Base-by-base conservation (phyloP, 2,329 filamentous ascomycete genomes). In the Cylindrodendrum hubeiense region DNA sequence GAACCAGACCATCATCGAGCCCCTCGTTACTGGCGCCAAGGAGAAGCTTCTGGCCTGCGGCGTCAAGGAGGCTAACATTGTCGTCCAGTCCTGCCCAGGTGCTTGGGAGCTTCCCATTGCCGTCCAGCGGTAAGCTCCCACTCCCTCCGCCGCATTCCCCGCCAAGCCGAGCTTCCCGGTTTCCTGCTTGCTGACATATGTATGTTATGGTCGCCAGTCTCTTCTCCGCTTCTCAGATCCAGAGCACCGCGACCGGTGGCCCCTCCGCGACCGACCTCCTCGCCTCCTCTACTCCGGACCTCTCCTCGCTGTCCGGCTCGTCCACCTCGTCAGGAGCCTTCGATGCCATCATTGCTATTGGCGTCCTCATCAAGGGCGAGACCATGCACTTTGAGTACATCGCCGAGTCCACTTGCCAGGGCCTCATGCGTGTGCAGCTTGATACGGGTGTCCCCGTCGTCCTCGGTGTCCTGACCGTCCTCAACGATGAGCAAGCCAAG, bases 361-460 rank as follows among this genome's bases (percentile, higher is more conserved):
- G 96, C 60, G 95, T 97, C 61, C 89, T 99, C 66, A 98, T 99
- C 84, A 99, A 99, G 85, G 96, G 96, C 79, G 93, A 97, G 82
- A 98, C 96, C 7, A 98, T 98, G 94, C 96, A 99, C 83, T 99
- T 99, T 77, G 96, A 99, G 83, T 98, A 99, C 83, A 99, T 99
- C 75, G 88, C 95, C 44, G 96, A 98, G 70, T 89, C 93, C 43
- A 94, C 97, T 7, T 94, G 90, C 63, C 93, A 97, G 67, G 96
- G 94, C 7, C 86, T 99, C 66, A 99, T 99, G 96, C 90, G 93
- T 69, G 90, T 98, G 64, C 94, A 97, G 80, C 85, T 98, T 60
- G 95, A 99, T 79, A 90, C 90, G 10, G 93, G 93, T 47, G 89
- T 97, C 54, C 96, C 96, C 33, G 92, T 99, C 65, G 89, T 98